Evolutionary conservation across 495 filamentous ascomycete species (phyloP).

Genomic region (Lasiosphaeriaceae sp.): DNA sequence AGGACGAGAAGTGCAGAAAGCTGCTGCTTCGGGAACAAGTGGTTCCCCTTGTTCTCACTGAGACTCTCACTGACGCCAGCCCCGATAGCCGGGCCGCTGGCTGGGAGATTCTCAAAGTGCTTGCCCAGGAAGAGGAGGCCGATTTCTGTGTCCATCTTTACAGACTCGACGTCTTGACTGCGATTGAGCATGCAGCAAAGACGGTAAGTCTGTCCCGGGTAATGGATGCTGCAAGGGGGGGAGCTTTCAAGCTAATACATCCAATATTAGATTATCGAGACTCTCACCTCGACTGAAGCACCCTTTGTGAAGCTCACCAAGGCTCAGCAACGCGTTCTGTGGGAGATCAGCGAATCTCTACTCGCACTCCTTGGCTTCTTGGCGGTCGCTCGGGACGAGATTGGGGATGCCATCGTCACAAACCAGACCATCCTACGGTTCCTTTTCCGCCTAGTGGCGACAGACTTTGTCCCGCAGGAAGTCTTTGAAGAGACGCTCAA

Average conservation of each 20-base stretch:
- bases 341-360: conserved; percentile 47
- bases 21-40: conserved; percentile 58
- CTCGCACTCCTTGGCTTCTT: conserved; percentile 41
- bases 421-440: conserved; percentile 45
- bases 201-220: conserved; percentile 35
- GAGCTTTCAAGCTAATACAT: background rate
- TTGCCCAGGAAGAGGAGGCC: conserved; percentile 54
- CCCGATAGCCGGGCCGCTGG: conserved; percentile 55
- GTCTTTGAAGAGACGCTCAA: conserved; percentile 43
- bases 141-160: conserved; percentile 61
- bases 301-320: conserved; percentile 42
- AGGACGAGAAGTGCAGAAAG: conserved; percentile 54
- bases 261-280: conserved; percentile 38
- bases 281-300: conserved; percentile 32
- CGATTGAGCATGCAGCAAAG: conserved; percentile 47
- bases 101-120: conserved; percentile 57
- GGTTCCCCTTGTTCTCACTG: conserved; percentile 55
- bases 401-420: conserved; percentile 45
- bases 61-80: conserved; percentile 55
- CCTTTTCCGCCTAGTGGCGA: conserved; percentile 44
- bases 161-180: conserved; percentile 52
- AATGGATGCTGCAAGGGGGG: background rate
- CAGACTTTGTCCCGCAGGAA: conserved; percentile 26
- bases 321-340: conserved; percentile 45
- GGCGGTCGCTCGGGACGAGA: conserved; percentile 51